Base-by-base conservation (phyloP, 2,329 filamentous ascomycete species). In the Bipolaris zeicola region DNA sequence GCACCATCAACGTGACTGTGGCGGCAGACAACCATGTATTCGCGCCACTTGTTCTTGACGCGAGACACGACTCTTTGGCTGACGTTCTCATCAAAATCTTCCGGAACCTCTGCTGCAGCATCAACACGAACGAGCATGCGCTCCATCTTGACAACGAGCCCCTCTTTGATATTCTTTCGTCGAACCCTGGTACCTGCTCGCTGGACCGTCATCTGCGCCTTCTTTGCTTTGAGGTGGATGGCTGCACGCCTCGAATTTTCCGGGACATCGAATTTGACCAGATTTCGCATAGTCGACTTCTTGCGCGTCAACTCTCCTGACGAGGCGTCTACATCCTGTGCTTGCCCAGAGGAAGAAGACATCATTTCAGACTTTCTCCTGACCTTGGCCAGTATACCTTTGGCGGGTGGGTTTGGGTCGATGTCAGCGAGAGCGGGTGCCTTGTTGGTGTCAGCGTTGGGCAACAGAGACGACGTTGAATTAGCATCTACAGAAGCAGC, bases 81-180 rank as follows among this genome's bases (percentile, higher is more conserved):
- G 43, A 82, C 81, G 61, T 87, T 88, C 68, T 89, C 87, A 51
- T 85, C 83, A 61, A 85, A 89, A 55, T 88, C 85, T 6, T 83
- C 80, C 0, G 85, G 82, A 7, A 87, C 74, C 3, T 82, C 77
- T 60, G 82, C 80, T 38, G 78, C 66, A 38, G 79, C 78, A 63
- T 88, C 87, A 22, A 88, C 80, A 20, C 85, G 81, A 18, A 89
- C 83, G 20, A 89, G 81, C 87, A 89, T 89, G 57, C 83, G 85
- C 67, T 89, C 86, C 73, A 87, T 86, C 71, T 88, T 88, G 55
- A 89, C 77, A 49, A 89, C 84, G 58, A 87, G 82, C 5, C 87
- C 87, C 62, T 86, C 82, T 47, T 78, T 77, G 42, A 78, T 68
- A 57, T 75, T 77, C 50, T 72, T 66, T 50, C 79, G 76, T 22